phyloP scores from a whole-genome alignment of 2,329 filamentous ascomycete species.

The Colletotrichum sp. region DNA sequence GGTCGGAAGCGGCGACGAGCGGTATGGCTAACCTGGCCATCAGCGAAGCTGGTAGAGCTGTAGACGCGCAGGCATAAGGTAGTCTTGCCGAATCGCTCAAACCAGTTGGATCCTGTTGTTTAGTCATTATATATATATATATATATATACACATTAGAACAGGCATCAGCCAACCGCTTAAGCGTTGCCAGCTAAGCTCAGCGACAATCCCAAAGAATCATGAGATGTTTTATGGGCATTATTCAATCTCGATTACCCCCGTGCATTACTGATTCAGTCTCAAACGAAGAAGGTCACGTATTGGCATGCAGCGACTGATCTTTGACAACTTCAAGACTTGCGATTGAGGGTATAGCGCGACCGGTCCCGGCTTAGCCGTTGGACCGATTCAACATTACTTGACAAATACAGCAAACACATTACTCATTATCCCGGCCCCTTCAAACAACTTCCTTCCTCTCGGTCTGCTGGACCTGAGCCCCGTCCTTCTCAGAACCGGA shows the following conservation, averaged over 20 bases:
- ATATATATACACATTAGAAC: neutral
- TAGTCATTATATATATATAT: neutral
- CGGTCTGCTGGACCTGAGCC: slow-evolving; percentile 10
- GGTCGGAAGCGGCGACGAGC: neutral
- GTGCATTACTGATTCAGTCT: neutral
- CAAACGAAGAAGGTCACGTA: rapidly evolving
- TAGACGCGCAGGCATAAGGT: neutral
- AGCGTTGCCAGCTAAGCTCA: neutral
- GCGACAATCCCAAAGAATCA: neutral
- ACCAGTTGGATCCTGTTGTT: neutral
- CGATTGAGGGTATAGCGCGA: neutral
- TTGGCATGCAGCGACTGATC: neutral
- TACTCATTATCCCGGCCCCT: neutral
- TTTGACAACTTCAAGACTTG: neutral
- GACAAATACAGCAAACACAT: neutral
- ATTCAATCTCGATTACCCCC: rapidly evolving
- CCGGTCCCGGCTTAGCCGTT: neutral
- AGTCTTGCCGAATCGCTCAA: neutral
- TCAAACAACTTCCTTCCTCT: slow-evolving; percentile 3
- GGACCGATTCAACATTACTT: neutral
- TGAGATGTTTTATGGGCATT: rapidly evolving
- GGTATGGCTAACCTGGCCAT: neutral
- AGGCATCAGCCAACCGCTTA: neutral
- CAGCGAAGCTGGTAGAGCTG: neutral
- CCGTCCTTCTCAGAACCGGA: neutral